These are phyloP conservation scores for Discostella stelligera DNA, from an alignment of 352 stramenopile genomes.

Conservation along the genomic window DNA sequence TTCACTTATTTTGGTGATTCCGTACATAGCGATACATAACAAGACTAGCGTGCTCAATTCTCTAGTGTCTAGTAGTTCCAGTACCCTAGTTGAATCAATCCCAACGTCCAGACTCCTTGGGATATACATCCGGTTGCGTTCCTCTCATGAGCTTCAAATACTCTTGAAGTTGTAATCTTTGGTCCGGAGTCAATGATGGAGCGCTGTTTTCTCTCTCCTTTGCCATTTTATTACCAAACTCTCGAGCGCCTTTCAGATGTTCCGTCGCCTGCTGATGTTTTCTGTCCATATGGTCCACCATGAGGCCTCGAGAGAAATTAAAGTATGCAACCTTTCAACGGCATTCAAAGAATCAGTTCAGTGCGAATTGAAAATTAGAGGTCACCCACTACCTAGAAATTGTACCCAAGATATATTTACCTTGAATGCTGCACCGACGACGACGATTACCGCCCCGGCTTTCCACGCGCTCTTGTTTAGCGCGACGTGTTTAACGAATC, in stretches of 20 bases:
- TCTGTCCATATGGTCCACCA: constrained; percentile 47
- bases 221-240: constrained; percentile 31
- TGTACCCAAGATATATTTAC: constrained; percentile 5
- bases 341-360: not conserved
- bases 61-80: too few species aligned
- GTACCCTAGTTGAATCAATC: not conserved
- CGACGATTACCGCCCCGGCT: constrained; percentile 26
- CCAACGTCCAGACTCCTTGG: constrained; percentile 16
- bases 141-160: constrained; percentile 37
- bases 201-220: constrained; percentile 28
- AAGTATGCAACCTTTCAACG: constrained; percentile 40
- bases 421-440: constrained; percentile 36
- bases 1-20: too few species aligned
- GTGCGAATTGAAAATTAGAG: not conserved
- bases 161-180: constrained; percentile 43
- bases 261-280: constrained; percentile 39
- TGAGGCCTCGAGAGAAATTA: constrained; percentile 44
- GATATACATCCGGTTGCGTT: constrained; percentile 34
- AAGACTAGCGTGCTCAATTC: too few species aligned
- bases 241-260: constrained; percentile 32
- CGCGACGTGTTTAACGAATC: constrained; percentile 22
- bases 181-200: constrained; percentile 31
- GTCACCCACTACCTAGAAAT: not conserved
- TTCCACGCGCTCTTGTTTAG: constrained; percentile 45
- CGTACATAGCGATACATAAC: too few species aligned